Evolutionary conservation across 2,329 filamentous ascomycete species (phyloP).

Genomic region (Amesomyces nigricolor): DNA sequence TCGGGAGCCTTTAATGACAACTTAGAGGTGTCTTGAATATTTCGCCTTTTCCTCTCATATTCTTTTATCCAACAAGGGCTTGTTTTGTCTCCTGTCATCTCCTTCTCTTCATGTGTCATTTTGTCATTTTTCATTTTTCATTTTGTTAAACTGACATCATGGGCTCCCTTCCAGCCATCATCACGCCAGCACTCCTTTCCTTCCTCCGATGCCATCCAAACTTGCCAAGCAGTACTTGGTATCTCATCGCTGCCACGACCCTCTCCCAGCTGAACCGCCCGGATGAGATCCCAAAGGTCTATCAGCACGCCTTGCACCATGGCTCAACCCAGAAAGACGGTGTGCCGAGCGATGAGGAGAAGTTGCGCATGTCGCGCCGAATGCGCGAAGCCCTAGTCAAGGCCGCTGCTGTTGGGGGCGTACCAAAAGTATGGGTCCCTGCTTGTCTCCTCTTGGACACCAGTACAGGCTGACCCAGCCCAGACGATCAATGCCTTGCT

Average conservation of each 20-base stretch:
- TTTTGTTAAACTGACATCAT: background rate
- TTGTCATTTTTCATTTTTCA: background rate
- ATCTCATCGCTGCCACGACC: slow-evolving; percentile 42
- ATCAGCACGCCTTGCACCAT: slow-evolving; percentile 37
- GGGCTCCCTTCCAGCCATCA: slow-evolving; percentile 28
- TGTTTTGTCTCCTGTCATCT: background rate
- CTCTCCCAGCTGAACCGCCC: slow-evolving; percentile 45
- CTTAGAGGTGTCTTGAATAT: background rate
- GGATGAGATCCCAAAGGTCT: slow-evolving; percentile 42
- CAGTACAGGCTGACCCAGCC: slow-evolving; percentile 1
- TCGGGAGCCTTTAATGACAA: no score
- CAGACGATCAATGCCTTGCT: slow-evolving; percentile 44
- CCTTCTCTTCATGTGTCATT: background rate
- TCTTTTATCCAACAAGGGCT: no score
- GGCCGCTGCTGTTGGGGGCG: slow-evolving; percentile 41
- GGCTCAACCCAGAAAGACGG: slow-evolving; percentile 24
- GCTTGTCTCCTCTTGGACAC: background rate
- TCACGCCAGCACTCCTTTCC: slow-evolving; percentile 39
- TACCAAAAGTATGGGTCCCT: slow-evolving; percentile 41
- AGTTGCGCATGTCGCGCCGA: slow-evolving; percentile 40
- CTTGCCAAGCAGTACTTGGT: slow-evolving; percentile 44
- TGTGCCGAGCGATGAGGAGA: slow-evolving; percentile 32
- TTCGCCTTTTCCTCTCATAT: background rate
- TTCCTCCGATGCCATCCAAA: slow-evolving; percentile 37
- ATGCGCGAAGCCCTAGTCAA: slow-evolving; percentile 48